These are phyloP conservation scores for Pulchroboletus neoregius DNA, from an alignment of 1,284 basidiomycete genomes.

Conservation along the genomic window DNA sequence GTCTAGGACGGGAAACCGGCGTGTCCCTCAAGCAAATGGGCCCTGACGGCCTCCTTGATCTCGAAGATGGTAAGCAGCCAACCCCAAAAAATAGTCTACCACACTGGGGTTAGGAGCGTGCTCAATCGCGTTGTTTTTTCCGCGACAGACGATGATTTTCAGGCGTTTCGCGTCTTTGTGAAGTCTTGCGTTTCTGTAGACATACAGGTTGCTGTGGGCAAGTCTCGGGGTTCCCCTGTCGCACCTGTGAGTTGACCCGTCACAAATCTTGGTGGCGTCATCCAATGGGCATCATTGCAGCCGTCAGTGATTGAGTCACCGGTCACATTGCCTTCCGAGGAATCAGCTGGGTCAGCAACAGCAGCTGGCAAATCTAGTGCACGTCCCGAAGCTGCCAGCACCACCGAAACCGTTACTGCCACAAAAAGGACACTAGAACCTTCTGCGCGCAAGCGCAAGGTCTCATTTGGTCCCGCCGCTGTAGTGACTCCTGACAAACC, in stretches of 20 bases:
- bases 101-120: neutral
- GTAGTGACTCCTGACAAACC: neutral
- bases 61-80: slow-evolving; percentile 64
- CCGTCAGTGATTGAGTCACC: neutral
- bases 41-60: slow-evolving; percentile 51
- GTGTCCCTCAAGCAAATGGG: slow-evolving; percentile 56
- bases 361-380: neutral
- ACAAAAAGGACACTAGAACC: neutral
- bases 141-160: slow-evolving; percentile 67
- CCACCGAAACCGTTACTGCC: neutral
- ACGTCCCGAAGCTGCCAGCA: neutral
- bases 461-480: slow-evolving; percentile 9
- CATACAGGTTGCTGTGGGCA: slow-evolving; percentile 35
- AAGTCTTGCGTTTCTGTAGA: slow-evolving; percentile 33
- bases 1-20: slow-evolving; percentile 37
- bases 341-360: neutral
- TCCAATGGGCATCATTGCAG: neutral
- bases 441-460: slow-evolving; percentile 22
- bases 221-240: neutral
- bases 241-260: slow-evolving; percentile 10
- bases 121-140: slow-evolving; percentile 11
- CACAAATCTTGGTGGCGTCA: neutral
- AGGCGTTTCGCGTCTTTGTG: slow-evolving; percentile 52
- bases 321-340: neutral
- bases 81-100: neutral